A percentile compares a stretch with the other conserved stretches of the same genome.
phyloP scores from a whole-genome alignment of 805 yeast species.

The Barnettozyma salicaria region DNA sequence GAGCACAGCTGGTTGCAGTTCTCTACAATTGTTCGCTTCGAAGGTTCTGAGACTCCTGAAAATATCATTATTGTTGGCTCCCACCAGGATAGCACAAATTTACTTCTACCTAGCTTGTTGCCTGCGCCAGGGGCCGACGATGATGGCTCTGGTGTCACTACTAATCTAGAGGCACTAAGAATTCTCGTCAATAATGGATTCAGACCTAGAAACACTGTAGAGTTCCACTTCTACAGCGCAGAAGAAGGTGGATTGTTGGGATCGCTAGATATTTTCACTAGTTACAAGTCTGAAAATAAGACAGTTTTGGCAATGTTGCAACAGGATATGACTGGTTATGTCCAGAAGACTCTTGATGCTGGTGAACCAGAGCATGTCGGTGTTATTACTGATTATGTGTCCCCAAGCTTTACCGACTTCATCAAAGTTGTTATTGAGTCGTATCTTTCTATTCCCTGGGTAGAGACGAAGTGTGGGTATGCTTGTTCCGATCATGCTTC shows the following conservation, averaged over 20 bases:
- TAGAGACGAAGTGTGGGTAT: slow-evolving; percentile 79
- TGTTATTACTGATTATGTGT: slow-evolving; percentile 40
- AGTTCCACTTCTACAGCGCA: slow-evolving; percentile 92
- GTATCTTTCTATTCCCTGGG: slow-evolving; percentile 64
- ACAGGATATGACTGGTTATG: slow-evolving; percentile 65
- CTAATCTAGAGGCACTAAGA: slow-evolving; percentile 70
- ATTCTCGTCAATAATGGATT: slow-evolving; percentile 41
- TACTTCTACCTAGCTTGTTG: slow-evolving; percentile 59
- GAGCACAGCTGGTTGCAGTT: slow-evolving; percentile 77
- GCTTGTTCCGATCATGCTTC: slow-evolving; percentile 93
- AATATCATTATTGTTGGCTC: slow-evolving; percentile 71
- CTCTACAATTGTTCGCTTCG: slow-evolving; percentile 62
- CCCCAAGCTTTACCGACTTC: slow-evolving; percentile 21
- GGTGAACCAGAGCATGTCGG: slow-evolving; percentile 60
- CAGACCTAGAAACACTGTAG: slow-evolving; percentile 65
- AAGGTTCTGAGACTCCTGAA: slow-evolving; percentile 39
- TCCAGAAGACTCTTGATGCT: slow-evolving; percentile 30
- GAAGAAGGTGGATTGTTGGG: slow-evolving; percentile 93
- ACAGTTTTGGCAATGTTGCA: slow-evolving; percentile 80
- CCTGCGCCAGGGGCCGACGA: slow-evolving; percentile 96
- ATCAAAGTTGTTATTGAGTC: slow-evolving; percentile 52
- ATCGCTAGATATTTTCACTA: slow-evolving; percentile 67
- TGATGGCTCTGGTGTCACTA: slow-evolving; percentile 83
- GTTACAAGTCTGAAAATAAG: slow-evolving; percentile 39
- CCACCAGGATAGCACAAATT: slow-evolving; percentile 81